Evolutionary conservation across 345 rosid species (phyloP), one percentile per base, ranked within the genome.

Genomic region (Aquilaria sinensis): DNA sequence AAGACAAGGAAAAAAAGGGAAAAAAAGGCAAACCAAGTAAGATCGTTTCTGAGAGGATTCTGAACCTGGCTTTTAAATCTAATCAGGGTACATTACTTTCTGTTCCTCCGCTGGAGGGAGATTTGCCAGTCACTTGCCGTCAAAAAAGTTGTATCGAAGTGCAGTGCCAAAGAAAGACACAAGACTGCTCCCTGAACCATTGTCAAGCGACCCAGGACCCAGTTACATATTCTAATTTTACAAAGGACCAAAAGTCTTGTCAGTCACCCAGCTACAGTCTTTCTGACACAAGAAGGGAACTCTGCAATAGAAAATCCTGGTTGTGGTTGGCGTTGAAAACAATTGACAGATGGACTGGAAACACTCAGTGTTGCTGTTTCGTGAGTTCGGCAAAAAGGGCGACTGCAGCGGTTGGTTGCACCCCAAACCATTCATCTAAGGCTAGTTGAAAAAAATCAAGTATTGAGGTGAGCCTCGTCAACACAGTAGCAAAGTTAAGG

Each of bases 41-140:
- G 64, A 41, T 61, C 64, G 33, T 49, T 61, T 56, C 49, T 54
- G 13, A 50, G 56, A 32, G 49, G 29, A 61, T 51, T 31, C 58
- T 31, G 14, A 11, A 15, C 15, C 33, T 31, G 58, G 41, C 33
- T 55, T 55, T 16, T 23, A 23, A 55, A 55, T 30, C 15, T 55
- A 31, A 12, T 15, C 53, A 65, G 68, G 68, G 68, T 65, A 65
- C 23, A 57, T 65, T 16, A 48, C 37, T 31, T 12, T 7, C 33
- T 60, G 10, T 58, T 72, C 47, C 33, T 14, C 9, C 74, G 73
- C 82, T 81, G 89, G 87, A 29, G 89, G 89, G 60, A 84, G 87
- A 67, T 56, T 23, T 86, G 57, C 93, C 89, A 29, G 10, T 86
- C 55, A 86, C 89, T 9, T 82, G 87, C 84, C 84, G 84, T 66